A percentile compares a stretch with the other conserved stretches of the same genome.
phyloP scores from a whole-genome alignment of 1,139 yeast genomes.

The Petasospora rhodanensis region DNA sequence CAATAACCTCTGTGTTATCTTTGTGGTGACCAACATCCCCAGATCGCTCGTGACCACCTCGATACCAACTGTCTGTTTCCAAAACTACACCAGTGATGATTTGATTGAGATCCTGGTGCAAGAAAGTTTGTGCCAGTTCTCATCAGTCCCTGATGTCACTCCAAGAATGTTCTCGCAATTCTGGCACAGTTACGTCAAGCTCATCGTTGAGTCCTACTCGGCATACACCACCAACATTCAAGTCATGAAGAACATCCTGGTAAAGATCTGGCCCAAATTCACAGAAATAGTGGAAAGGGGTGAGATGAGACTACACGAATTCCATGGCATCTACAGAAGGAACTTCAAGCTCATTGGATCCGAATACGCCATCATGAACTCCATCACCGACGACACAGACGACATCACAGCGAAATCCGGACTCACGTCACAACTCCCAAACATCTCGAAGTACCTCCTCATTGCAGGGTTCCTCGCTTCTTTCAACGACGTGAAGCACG shows the following conservation, averaged over 20 bases:
- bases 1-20: constrained; percentile 30
- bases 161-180: constrained; percentile 28
- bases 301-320: constrained; percentile 33
- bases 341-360: constrained; percentile 36
- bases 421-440: constrained; percentile 43
- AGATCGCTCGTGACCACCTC: constrained; percentile 39
- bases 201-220: constrained; percentile 48
- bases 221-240: constrained; percentile 48
- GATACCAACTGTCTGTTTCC: constrained; percentile 47
- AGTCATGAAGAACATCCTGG: constrained; percentile 39
- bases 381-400: constrained; percentile 5
- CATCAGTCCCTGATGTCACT: constrained; percentile 6
- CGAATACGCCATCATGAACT: constrained; percentile 18
- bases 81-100: constrained; percentile 41
- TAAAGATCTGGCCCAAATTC: constrained; percentile 49
- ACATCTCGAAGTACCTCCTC: constrained; percentile 54
- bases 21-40: constrained; percentile 40
- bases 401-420: constrained; percentile 2
- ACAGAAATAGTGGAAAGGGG: constrained; percentile 38
- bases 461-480: constrained; percentile 73
- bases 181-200: constrained; percentile 45
- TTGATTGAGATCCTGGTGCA: constrained; percentile 35
- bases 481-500: constrained; percentile 55
- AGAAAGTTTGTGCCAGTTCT: constrained; percentile 30
- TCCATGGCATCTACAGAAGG: constrained; percentile 44